Conservation (phyloP, 306 rosid genomes). For the Corylus avellana region DNA sequence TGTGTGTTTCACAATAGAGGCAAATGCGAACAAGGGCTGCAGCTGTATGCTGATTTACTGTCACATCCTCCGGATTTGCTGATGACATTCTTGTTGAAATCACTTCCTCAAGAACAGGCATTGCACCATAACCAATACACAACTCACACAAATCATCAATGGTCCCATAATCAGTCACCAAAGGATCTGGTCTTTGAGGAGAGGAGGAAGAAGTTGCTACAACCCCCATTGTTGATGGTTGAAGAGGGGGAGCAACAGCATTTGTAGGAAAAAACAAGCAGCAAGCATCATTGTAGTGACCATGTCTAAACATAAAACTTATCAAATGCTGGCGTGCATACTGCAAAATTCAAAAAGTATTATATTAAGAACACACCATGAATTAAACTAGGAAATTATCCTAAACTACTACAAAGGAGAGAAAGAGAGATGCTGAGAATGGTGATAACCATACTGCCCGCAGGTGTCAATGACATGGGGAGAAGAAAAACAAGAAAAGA, state of each 20-base stretch:
- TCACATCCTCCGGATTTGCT: conserved; percentile 48
- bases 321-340: conserved; percentile 91
- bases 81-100: conserved; percentile 76
- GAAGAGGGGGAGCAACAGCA: conserved; percentile 71
- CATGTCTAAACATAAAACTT: conserved; percentile 89
- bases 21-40: conserved; percentile 86
- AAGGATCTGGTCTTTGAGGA: conserved; percentile 86
- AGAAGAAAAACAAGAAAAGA: neutral
- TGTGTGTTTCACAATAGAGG: conserved; percentile 80
- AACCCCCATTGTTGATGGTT: conserved; percentile 56
- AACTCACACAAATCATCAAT: conserved; percentile 84
- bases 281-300: conserved; percentile 87
- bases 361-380: conserved; percentile 20
- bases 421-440: neutral
- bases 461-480: neutral
- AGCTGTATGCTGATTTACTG: conserved; percentile 59
- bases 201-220: conserved; percentile 70
- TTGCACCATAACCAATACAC: conserved; percentile 84
- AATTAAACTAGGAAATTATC: conserved; percentile 25
- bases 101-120: conserved; percentile 86
- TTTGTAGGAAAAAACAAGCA: conserved; percentile 77
- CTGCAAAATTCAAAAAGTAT: conserved; percentile 55
- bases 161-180: conserved; percentile 88
- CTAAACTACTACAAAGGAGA: conserved; percentile 8
- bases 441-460: neutral